These are phyloP conservation scores for Leccinellum luteum DNA, from an alignment of 768 basidiomycete species.

Conservation along the genomic window DNA sequence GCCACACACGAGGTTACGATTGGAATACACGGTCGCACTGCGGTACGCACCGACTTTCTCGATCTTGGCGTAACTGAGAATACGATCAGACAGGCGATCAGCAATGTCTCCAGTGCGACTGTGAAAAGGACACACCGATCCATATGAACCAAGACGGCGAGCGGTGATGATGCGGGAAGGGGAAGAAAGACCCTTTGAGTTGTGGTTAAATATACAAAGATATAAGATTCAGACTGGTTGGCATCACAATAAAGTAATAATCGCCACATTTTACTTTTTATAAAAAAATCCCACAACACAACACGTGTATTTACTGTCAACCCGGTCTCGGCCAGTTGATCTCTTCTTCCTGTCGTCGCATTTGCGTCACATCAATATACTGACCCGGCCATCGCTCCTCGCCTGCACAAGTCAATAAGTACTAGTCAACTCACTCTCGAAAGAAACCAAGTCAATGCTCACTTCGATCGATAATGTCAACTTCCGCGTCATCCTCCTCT, in stretches of 20 bases:
- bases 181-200: background rate
- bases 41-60: conserved; percentile 92
- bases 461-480: conserved; percentile 73
- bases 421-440: conserved; percentile 8
- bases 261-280: conserved; percentile 8
- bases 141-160: conserved; percentile 18
- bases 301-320: conserved; percentile 28
- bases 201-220: conserved; percentile 14
- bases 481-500: conserved; percentile 47
- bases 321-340: conserved; percentile 74
- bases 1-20: conserved; percentile 16
- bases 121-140: conserved; percentile 31
- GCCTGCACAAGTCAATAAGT: conserved; percentile 43
- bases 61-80: conserved; percentile 86
- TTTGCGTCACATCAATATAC: conserved; percentile 71
- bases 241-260: too few relatives aligned
- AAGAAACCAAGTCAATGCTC: conserved; percentile 29
- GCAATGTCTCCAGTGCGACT: conserved; percentile 6
- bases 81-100: conserved; percentile 22
- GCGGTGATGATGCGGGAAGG: conserved; percentile 10
- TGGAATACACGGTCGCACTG: conserved; percentile 4
- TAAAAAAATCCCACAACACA: background rate
- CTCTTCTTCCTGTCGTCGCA: conserved; percentile 51
- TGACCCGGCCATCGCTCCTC: conserved; percentile 70
- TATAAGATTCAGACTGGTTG: conserved; percentile 1